Conservation (phyloP, 371 early-diverging fungal genomes). For the Mucor sp. region DNA sequence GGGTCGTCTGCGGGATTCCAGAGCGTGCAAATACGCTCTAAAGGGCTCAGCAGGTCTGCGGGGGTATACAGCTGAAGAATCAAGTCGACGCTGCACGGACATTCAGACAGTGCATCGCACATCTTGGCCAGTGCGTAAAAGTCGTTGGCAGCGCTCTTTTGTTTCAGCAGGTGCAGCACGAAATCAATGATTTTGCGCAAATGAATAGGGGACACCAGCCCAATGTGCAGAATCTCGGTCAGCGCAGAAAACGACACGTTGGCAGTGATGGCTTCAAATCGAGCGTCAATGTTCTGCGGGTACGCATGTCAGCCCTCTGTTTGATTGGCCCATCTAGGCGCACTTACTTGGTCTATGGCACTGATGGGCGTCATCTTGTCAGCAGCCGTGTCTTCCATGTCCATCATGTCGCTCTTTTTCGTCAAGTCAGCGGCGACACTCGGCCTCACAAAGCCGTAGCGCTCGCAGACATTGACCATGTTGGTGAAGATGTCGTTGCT, state of each 20-base stretch:
- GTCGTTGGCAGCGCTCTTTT: constrained; percentile 27
- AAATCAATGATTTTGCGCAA: constrained; percentile 35
- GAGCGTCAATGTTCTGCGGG: constrained; percentile 37
- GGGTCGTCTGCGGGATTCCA: constrained; percentile 32
- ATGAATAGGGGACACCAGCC: constrained; percentile 39
- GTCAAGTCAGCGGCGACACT: constrained; percentile 25
- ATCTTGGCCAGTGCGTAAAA: constrained; percentile 35
- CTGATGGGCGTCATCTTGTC: not conserved
- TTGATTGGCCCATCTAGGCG: not conserved
- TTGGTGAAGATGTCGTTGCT: constrained; percentile 39
- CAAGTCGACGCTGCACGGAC: constrained; percentile 43
- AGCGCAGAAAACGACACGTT: constrained; percentile 23
- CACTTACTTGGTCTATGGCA: constrained; percentile 21
- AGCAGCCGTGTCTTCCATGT: constrained; percentile 15
- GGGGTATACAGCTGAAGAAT: constrained; percentile 47
- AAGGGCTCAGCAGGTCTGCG: constrained; percentile 26
- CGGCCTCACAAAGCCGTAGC: constrained; percentile 35
- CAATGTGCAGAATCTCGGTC: constrained; percentile 41
- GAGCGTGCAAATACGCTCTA: constrained; percentile 42
- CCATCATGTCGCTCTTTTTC: constrained; percentile 25
- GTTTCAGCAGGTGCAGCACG: constrained; percentile 31
- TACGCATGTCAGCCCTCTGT: not conserved
- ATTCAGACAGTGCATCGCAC: constrained; percentile 36
- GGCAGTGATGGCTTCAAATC: constrained; percentile 26
- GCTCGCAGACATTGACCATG: constrained; percentile 39